Percentiles rank a stretch among this genome's conserved stretches.
phyloP scores from a whole-genome alignment of 2,329 filamentous ascomycete genomes.

The Arthrobotrys musiformis region DNA sequence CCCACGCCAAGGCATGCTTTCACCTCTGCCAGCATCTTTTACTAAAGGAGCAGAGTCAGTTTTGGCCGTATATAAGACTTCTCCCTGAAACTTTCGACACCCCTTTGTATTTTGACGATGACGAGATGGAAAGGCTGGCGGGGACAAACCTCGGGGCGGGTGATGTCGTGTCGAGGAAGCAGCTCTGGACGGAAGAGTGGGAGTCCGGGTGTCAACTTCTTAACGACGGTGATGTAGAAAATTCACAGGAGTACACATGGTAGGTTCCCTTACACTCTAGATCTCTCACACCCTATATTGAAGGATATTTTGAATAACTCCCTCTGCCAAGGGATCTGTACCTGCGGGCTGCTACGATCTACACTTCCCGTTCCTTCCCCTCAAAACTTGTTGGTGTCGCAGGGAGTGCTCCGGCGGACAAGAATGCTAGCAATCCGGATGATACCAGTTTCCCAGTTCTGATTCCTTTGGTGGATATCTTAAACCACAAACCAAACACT shows the following conservation, averaged over 20 bases:
- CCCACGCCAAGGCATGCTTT: constrained; percentile 47
- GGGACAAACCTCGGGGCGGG: constrained; percentile 57
- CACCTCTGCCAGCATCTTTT: constrained; percentile 46
- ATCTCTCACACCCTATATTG: constrained; percentile 15
- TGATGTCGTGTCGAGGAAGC: constrained; percentile 59
- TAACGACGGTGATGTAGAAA: constrained; percentile 59
- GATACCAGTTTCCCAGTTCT: constrained; percentile 62
- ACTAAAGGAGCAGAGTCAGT: constrained; percentile 29
- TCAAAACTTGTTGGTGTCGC: constrained; percentile 60
- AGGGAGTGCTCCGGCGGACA: constrained; percentile 29
- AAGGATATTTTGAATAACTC: not conserved
- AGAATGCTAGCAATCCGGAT: not conserved
- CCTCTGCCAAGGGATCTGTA: constrained; percentile 64
- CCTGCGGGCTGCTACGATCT: constrained; percentile 67
- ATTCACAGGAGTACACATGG: constrained; percentile 62
- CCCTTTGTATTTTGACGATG: constrained; percentile 58
- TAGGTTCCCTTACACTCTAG: constrained; percentile 59
- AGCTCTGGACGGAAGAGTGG: constrained; percentile 62
- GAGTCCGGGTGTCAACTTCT: constrained; percentile 60
- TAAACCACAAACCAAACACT: constrained; percentile 66
- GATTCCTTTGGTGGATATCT: constrained; percentile 66
- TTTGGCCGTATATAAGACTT: constrained; percentile 58
- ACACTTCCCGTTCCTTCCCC: constrained; percentile 67
- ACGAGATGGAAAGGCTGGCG: constrained; percentile 57
- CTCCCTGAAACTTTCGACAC: constrained; percentile 58